These are phyloP conservation scores for Agaricus subrufescens DNA, from an alignment of 768 basidiomycete genomes.

Conservation along the genomic window DNA sequence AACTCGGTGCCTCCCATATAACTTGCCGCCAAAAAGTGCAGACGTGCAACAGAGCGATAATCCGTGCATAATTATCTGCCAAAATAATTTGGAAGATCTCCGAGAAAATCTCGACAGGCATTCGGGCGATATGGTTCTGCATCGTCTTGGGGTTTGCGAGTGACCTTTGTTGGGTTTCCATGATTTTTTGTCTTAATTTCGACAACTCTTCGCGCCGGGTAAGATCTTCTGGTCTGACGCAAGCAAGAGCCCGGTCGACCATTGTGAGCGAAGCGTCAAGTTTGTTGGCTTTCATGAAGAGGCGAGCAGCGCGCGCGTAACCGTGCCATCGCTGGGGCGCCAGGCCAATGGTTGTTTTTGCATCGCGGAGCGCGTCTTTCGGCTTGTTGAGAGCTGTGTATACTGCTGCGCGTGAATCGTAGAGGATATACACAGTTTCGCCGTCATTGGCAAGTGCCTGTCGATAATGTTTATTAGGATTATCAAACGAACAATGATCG, in stretches of 20 bases:
- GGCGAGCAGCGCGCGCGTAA: slow-evolving; percentile 67
- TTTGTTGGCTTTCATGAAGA: slow-evolving; percentile 52
- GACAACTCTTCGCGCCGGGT: slow-evolving; percentile 41
- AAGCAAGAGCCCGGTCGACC: slow-evolving; percentile 53
- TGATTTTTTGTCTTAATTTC: slow-evolving; percentile 36
- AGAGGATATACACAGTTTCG: slow-evolving; percentile 41
- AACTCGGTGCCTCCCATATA: slow-evolving; percentile 41
- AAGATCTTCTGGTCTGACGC: slow-evolving; percentile 38
- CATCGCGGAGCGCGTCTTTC: slow-evolving; percentile 68
- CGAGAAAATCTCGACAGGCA: slow-evolving; percentile 66
- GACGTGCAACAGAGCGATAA: slow-evolving; percentile 51
- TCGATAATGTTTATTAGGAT: background rate
- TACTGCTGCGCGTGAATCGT: slow-evolving; percentile 73
- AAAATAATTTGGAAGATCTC: slow-evolving; percentile 48
- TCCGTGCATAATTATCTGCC: slow-evolving; percentile 33
- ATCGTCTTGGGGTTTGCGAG: slow-evolving; percentile 19
- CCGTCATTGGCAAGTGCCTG: slow-evolving; percentile 49
- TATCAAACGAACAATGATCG: background rate
- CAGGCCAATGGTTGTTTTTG: slow-evolving; percentile 61
- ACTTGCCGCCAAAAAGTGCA: slow-evolving; percentile 61
- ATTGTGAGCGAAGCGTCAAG: slow-evolving; percentile 50
- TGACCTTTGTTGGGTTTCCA: slow-evolving; percentile 10
- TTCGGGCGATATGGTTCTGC: slow-evolving; percentile 49
- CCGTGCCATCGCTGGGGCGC: slow-evolving; percentile 73
- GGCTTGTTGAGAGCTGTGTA: slow-evolving; percentile 56